These are phyloP conservation scores for Vigna trinervia DNA, from an alignment of 306 rosid genomes.

Conservation along the genomic window DNA sequence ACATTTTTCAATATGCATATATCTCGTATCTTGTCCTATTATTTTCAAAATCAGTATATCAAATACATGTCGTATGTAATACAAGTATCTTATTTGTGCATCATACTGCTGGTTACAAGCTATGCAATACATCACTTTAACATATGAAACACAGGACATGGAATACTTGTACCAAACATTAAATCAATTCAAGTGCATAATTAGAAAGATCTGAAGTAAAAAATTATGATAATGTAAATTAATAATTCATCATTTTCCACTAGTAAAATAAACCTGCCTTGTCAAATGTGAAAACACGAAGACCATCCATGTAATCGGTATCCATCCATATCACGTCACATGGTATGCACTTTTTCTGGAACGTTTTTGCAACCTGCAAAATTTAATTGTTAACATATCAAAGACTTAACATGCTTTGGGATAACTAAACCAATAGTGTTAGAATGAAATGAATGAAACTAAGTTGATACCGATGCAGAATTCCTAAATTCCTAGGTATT, in stretches of 20 bases:
- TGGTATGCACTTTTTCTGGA: slow-evolving; percentile 76
- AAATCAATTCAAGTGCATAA: not conserved
- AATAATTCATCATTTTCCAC: not conserved
- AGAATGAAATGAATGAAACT: slow-evolving; percentile 1
- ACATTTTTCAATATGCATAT: too few species aligned
- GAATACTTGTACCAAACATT: slow-evolving; percentile 9
- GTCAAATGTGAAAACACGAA: slow-evolving; percentile 92
- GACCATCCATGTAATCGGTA: slow-evolving; percentile 94
- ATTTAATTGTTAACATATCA: slow-evolving; percentile 38
- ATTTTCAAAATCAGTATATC: too few species aligned
- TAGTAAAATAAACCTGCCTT: slow-evolving; percentile 52
- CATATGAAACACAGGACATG: not conserved
- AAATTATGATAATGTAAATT: slow-evolving; percentile 24
- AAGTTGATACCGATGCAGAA: slow-evolving; percentile 10
- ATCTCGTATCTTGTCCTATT: too few species aligned
- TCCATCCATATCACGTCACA: slow-evolving; percentile 98
- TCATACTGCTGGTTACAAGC: too few species aligned
- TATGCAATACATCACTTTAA: slow-evolving; percentile 22
- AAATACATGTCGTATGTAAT: too few species aligned
- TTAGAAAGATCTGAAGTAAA: slow-evolving; percentile 33
- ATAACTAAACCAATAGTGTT: not conserved
- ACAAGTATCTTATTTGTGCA: too few species aligned
- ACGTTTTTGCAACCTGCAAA: slow-evolving; percentile 76
- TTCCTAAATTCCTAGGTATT: slow-evolving; percentile 13
- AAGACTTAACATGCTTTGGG: slow-evolving; percentile 4